A percentile compares a stretch with the other conserved stretches of the same genome.
Conservation (phyloP, 768 basidiomycete species). For the Thelephora aurantiotincta region DNA sequence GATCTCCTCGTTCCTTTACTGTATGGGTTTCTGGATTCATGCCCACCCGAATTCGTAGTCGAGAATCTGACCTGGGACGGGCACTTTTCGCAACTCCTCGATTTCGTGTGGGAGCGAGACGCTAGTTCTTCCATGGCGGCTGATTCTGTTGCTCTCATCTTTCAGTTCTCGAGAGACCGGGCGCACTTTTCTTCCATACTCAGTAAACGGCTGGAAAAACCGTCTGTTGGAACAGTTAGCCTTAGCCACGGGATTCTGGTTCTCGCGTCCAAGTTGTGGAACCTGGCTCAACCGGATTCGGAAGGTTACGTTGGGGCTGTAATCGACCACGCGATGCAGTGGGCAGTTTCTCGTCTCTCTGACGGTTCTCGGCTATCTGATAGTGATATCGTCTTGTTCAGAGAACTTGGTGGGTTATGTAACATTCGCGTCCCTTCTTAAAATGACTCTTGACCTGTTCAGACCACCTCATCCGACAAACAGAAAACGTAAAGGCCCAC, state of each 20-base stretch:
- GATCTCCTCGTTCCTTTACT: slow-evolving; percentile 11
- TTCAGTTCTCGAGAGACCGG: slow-evolving; percentile 6
- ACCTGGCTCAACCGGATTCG: neutral
- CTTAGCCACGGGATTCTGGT: neutral
- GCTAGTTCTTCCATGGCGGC: no score
- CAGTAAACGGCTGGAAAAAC: neutral
- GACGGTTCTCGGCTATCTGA: neutral
- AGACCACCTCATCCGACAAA: slow-evolving; percentile 13
- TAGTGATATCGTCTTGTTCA: no score
- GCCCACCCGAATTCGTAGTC: neutral
- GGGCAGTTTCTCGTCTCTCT: slow-evolving; percentile 35
- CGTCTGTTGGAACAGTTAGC: neutral
- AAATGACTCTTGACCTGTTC: slow-evolving; percentile 7
- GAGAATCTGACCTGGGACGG: no score
- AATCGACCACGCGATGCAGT: slow-evolving; percentile 34
- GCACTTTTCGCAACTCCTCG: no score
- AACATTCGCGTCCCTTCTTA: neutral
- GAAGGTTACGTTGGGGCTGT: slow-evolving; percentile 17
- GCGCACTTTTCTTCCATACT: neutral
- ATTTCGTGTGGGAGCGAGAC: no score
- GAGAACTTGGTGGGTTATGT: neutral
- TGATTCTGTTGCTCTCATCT: neutral
- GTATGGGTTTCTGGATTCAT: slow-evolving; percentile 9
- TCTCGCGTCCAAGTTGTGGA: neutral
- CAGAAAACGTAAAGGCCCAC: slow-evolving; percentile 31